These are phyloP conservation scores for Leccinum incarnatum DNA, from an alignment of 768 basidiomycete species.

Conservation along the genomic window DNA sequence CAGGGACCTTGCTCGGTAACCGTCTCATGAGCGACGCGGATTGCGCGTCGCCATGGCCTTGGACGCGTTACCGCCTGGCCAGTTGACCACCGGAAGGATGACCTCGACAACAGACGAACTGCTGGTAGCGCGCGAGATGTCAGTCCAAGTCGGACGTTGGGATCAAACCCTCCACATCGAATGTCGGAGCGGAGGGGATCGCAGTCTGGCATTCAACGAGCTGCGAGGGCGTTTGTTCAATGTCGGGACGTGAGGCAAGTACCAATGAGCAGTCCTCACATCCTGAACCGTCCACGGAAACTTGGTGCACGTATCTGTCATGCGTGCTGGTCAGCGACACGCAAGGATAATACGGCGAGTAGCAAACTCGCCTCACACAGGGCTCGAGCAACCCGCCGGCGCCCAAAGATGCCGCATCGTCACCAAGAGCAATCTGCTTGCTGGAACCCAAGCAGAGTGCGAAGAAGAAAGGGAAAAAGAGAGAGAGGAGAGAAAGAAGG, in stretches of 20 bases:
- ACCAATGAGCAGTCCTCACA: slow-evolving; percentile 29
- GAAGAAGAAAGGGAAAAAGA: not conserved
- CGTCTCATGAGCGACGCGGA: not conserved
- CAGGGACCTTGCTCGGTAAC: not conserved
- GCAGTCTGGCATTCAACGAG: slow-evolving; percentile 53
- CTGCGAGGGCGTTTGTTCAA: not conserved
- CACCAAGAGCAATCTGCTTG: not conserved
- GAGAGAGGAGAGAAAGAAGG: not conserved
- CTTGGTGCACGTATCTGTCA: not conserved
- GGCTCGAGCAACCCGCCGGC: not conserved
- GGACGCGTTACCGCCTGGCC: not conserved
- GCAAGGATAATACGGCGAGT: not conserved
- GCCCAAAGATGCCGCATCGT: not conserved
- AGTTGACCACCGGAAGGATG: not conserved
- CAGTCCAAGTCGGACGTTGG: not conserved
- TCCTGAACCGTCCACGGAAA: slow-evolving; percentile 48
- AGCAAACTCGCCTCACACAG: not conserved
- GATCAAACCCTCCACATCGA: not conserved
- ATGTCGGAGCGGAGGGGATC: not conserved
- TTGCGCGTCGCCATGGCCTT: not conserved
- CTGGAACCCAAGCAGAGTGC: not conserved
- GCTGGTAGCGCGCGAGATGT: not conserved
- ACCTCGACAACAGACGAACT: not conserved
- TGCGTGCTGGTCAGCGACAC: not conserved
- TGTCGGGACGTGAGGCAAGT: not conserved